Evolutionary conservation across 495 filamentous ascomycete species (phyloP), one percentile per base, ranked within the genome.

Genomic region (Haplographium delicatum): DNA sequence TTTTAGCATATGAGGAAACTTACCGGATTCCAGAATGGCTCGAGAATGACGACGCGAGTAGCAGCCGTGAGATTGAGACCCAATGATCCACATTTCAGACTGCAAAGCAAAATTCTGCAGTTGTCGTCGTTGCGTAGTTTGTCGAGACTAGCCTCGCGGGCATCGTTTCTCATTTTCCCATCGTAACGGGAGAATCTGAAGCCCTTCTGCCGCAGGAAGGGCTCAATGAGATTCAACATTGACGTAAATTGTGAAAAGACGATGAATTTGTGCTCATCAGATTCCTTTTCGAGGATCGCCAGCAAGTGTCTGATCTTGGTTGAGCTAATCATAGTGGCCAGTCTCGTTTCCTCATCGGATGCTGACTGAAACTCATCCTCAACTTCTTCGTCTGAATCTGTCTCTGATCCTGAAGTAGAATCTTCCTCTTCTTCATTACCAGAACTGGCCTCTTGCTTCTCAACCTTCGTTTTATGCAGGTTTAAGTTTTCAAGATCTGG

Each of bases 11-110:
- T 22, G 16, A 30, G 31, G 20, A 23, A 25, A 20, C 81, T 67
- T 75, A 86, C 82, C 39, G 93, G 86, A 68, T 98, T 98, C 93
- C 93, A 98, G 67, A 97, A 98, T 0, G 93, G 93, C 62, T 98
- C 93, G 25, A 98, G 70, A 61, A 98, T 96, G 31, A 98, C 80
- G 7, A 98, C 93, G 28, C 93, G 78, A 53, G 85, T 89, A 13
- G 93, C 93, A 0, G 91, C 93, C 4, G 94, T 96, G 24, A 98
- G 74, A 65, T 98, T 98, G 13, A 98, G 79, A 2, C 93, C 93
- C 33, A 98, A 65, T 11, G 89, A 89, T 55, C 93, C 93, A 62
- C 93, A 96, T 50, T 91, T 91, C 45, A 98, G 73, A 69, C 83
- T 89, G 68, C 93, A 98, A 8, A 98, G 83, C 26, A 98, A 70